phyloP scores from a whole-genome alignment of 2,329 filamentous ascomycete species.

The Penicillium sp. region DNA sequence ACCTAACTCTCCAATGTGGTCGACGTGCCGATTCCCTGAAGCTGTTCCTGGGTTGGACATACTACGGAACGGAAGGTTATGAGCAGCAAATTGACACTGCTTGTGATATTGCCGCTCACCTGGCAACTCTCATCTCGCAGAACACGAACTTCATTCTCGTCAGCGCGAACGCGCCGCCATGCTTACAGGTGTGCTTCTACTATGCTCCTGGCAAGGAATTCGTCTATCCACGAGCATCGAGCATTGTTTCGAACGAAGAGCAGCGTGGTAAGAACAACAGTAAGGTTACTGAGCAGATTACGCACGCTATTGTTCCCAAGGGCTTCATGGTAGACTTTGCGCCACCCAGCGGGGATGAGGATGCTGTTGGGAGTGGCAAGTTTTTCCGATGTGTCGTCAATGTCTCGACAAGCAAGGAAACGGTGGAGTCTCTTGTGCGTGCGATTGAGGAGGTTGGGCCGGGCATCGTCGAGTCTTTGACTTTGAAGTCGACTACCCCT shows the following conservation, averaged over 20 bases:
- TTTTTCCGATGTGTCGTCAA: conserved; percentile 74
- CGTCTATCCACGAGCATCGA: conserved; percentile 33
- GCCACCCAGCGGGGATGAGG: conserved; percentile 53
- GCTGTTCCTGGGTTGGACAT: conserved; percentile 84
- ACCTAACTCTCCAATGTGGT: conserved; percentile 91
- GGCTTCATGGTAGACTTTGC: conserved; percentile 75
- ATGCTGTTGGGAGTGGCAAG: conserved; percentile 60
- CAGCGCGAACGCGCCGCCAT: conserved; percentile 77
- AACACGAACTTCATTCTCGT: conserved; percentile 70
- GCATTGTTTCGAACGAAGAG: conserved; percentile 37
- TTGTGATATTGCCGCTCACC: conserved; percentile 70
- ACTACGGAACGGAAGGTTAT: conserved; percentile 81
- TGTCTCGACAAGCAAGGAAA: conserved; percentile 62
- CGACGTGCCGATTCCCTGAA: conserved; percentile 84
- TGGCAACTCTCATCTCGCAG: conserved; percentile 64
- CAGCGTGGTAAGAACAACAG: conserved; percentile 55
- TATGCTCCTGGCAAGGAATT: conserved; percentile 66
- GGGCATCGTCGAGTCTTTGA: conserved; percentile 36
- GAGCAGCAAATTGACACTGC: conserved; percentile 70
- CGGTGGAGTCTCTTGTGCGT: conserved; percentile 65
- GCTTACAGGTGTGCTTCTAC: conserved; percentile 95
- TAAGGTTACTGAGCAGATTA: conserved; percentile 59
- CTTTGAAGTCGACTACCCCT: conserved; percentile 28
- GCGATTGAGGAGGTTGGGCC: conserved; percentile 59
- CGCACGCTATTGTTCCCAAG: conserved; percentile 56